Evolutionary conservation across 257 asterid species (phyloP).

Genomic region (Ophiorrhiza pumila): DNA sequence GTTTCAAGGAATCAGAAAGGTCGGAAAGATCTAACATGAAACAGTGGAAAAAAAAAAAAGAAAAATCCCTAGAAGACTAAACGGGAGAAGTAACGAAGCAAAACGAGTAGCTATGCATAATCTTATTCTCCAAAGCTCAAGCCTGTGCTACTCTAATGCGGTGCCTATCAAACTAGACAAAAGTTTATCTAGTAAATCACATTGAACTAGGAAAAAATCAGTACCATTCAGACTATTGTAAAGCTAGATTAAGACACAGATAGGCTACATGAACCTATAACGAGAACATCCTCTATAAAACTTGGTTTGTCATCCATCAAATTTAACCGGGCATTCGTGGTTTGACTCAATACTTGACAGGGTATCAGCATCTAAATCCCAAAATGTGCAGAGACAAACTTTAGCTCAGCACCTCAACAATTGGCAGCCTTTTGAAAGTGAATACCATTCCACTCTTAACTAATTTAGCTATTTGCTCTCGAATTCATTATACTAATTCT

Average conservation of each 20-base stretch:
- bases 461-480: neutral
- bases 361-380: neutral
- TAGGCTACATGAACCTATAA: neutral
- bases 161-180: neutral
- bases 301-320: neutral
- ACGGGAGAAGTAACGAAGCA: neutral
- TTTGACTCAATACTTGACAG: neutral
- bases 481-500: neutral
- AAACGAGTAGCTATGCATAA: neutral
- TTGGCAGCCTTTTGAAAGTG: neutral
- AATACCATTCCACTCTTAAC: neutral
- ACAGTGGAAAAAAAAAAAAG: neutral
- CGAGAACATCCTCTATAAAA: neutral
- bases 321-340: neutral
- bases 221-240: too few species aligned
- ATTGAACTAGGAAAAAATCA: neutral
- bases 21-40: neutral
- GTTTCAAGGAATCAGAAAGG: slow-evolving; percentile 30
- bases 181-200: neutral
- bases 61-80: neutral
- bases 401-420: neutral
- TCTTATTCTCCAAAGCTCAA: neutral
- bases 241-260: neutral
- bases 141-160: neutral
- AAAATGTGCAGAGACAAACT: neutral